Conservation (phyloP, 306 rosid genomes). For the Lathyrus sativus region DNA sequence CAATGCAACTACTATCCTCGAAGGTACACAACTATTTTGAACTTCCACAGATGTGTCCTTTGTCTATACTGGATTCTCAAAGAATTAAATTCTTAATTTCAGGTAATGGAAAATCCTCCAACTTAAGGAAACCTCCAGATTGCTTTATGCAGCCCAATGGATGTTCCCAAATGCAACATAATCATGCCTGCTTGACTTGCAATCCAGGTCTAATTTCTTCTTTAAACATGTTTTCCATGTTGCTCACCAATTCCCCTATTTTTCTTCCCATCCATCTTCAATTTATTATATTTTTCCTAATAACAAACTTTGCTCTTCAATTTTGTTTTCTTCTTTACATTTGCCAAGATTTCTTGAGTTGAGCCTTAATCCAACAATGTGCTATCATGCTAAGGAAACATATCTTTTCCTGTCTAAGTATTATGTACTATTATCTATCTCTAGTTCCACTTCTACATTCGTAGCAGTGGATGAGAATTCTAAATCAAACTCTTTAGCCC, state of each 20-base stretch:
- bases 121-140: constrained; percentile 56
- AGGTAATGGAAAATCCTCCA: constrained; percentile 66
- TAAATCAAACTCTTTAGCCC: constrained; percentile 7
- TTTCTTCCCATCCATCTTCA: constrained; percentile 15
- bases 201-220: constrained; percentile 58
- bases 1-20: constrained; percentile 42
- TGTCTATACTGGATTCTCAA: no score
- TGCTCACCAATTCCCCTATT: constrained; percentile 1
- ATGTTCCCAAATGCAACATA: constrained; percentile 63
- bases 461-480: constrained; percentile 6
- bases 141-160: constrained; percentile 58
- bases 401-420: neutral
- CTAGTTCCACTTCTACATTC: neutral
- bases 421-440: constrained; percentile 15
- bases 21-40: constrained; percentile 31
- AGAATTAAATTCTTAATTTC: constrained; percentile 14
- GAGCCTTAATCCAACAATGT: constrained; percentile 5
- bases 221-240: constrained; percentile 9
- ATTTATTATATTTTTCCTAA: neutral
- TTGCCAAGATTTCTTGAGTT: neutral
- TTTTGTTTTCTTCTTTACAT: neutral
- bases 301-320: constrained; percentile 6
- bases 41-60: neutral
- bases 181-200: constrained; percentile 65
- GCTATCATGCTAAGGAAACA: neutral